Evolutionary conservation across 2,329 filamentous ascomycete species (phyloP).

Genomic region (Xylariaceae sp.): DNA sequence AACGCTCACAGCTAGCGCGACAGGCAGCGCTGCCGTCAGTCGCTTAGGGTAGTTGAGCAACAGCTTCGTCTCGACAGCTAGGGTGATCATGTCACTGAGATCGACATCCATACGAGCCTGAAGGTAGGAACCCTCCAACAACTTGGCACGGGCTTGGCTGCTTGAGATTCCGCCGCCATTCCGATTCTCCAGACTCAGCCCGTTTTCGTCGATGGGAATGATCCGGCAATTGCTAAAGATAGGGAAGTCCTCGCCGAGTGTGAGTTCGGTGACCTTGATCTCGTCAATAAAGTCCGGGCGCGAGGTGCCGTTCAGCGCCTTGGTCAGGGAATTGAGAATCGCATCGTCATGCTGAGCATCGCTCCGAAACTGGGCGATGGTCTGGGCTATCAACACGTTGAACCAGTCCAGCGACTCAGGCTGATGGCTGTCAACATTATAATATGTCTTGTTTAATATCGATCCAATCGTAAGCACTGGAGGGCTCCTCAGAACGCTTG

Average conservation of each 20-base stretch:
- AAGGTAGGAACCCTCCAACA: slow-evolving; percentile 64
- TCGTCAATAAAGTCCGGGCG: slow-evolving; percentile 90
- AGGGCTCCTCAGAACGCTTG: slow-evolving; percentile 67
- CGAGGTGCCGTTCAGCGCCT: slow-evolving; percentile 78
- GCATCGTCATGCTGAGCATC: slow-evolving; percentile 90
- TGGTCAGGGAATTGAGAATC: slow-evolving; percentile 79
- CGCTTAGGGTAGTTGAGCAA: slow-evolving; percentile 93
- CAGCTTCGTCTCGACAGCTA: slow-evolving; percentile 91
- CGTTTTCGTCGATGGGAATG: slow-evolving; percentile 83
- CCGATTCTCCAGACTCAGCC: slow-evolving; percentile 48
- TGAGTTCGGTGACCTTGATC: slow-evolving; percentile 90
- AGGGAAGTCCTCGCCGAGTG: slow-evolving; percentile 91
- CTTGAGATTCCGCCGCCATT: slow-evolving; percentile 12
- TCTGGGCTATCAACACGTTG: slow-evolving; percentile 94
- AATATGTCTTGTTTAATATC: slow-evolving; percentile 95
- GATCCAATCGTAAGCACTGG: slow-evolving; percentile 83
- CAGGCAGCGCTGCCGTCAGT: slow-evolving; percentile 80
- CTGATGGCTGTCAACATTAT: slow-evolving; percentile 92
- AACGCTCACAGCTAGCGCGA: slow-evolving; percentile 86
- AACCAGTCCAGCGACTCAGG: slow-evolving; percentile 98
- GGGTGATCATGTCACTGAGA: slow-evolving; percentile 88
- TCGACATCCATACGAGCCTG: slow-evolving; percentile 98
- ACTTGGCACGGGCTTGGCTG: slow-evolving; percentile 43
- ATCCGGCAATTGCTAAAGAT: slow-evolving; percentile 98
- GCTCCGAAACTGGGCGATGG: slow-evolving; percentile 88